Conservation (phyloP, 495 filamentous ascomycete genomes). For the Xylaria cubensis region DNA sequence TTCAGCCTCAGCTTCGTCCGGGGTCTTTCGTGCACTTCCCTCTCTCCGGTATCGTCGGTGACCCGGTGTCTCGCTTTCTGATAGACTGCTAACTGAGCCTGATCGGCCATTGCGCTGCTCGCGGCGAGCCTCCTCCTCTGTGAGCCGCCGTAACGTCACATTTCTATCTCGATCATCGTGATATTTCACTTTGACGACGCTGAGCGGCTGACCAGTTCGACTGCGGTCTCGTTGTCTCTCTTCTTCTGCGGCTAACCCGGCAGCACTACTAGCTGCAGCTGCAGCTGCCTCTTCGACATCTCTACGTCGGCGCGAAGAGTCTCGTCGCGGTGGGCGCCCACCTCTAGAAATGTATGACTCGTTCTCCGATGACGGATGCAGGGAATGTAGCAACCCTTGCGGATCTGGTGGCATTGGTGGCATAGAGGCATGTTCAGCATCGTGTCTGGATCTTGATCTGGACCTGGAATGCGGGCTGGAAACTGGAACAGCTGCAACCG, state of each 20-base stretch:
- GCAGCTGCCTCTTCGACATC: conserved; percentile 52
- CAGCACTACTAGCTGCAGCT: conserved; percentile 45
- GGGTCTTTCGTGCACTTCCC: conserved; percentile 46
- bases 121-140: conserved; percentile 75
- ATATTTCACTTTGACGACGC: conserved; percentile 81
- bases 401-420: conserved; percentile 60
- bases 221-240: conserved; percentile 45
- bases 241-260: conserved; percentile 36
- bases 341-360: conserved; percentile 61
- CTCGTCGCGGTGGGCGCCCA: conserved; percentile 54
- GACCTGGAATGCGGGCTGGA: conserved; percentile 39
- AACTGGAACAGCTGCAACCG: conserved; percentile 30
- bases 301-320: conserved; percentile 46
- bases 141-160: conserved; percentile 80
- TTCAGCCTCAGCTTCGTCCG: conserved; percentile 50
- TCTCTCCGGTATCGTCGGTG: conserved; percentile 54
- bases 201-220: conserved; percentile 67
- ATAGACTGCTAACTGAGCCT: conserved; percentile 57
- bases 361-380: conserved; percentile 67
- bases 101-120: conserved; percentile 43
- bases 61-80: conserved; percentile 51
- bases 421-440: conserved; percentile 49
- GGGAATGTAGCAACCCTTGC: conserved; percentile 62
- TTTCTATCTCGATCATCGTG: conserved; percentile 76
- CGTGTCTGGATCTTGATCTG: conserved; percentile 42